Conservation (phyloP, 2,329 filamentous ascomycete species). For the Penicillium sp. region DNA sequence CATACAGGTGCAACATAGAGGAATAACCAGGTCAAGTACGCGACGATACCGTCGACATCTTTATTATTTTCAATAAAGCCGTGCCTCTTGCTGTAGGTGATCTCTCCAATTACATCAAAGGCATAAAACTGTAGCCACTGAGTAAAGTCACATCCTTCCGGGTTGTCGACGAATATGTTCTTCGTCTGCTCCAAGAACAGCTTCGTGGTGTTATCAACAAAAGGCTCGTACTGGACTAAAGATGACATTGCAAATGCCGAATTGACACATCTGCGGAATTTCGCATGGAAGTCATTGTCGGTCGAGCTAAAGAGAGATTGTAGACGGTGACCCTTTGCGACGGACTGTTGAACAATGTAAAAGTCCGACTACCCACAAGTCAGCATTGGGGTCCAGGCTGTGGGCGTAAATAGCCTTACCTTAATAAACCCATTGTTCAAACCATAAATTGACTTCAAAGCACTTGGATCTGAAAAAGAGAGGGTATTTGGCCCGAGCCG, state of each 20-base stretch:
- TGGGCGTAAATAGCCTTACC: slow-evolving; percentile 40
- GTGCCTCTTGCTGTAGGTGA: slow-evolving; percentile 70
- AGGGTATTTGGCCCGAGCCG: slow-evolving; percentile 66
- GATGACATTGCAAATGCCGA: slow-evolving; percentile 72
- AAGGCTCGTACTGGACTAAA: slow-evolving; percentile 71
- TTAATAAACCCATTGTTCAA: slow-evolving; percentile 76
- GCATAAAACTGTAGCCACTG: slow-evolving; percentile 73
- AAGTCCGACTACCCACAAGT: slow-evolving; percentile 13
- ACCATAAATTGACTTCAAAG: slow-evolving; percentile 66
- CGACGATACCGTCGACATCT: slow-evolving; percentile 70
- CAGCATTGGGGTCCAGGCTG: neutral
- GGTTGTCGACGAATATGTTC: slow-evolving; percentile 45
- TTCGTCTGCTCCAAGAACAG: slow-evolving; percentile 63
- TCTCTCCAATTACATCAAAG: slow-evolving; percentile 76
- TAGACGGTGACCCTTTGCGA: slow-evolving; percentile 14
- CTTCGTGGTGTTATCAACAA: slow-evolving; percentile 69
- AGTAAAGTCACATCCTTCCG: slow-evolving; percentile 19
- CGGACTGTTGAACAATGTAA: slow-evolving; percentile 16
- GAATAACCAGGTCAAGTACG: slow-evolving; percentile 46
- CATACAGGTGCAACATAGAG: slow-evolving; percentile 13
- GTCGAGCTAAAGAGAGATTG: slow-evolving; percentile 16
- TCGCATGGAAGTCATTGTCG: slow-evolving; percentile 67
- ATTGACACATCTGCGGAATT: slow-evolving; percentile 70
- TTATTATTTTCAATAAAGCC: slow-evolving; percentile 71
- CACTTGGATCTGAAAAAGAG: slow-evolving; percentile 67